Percentiles rank a stretch among this genome's conserved stretches.
These are phyloP conservation scores for Malus sieversii DNA, from an alignment of 306 rosid species.

Conservation along the genomic window DNA sequence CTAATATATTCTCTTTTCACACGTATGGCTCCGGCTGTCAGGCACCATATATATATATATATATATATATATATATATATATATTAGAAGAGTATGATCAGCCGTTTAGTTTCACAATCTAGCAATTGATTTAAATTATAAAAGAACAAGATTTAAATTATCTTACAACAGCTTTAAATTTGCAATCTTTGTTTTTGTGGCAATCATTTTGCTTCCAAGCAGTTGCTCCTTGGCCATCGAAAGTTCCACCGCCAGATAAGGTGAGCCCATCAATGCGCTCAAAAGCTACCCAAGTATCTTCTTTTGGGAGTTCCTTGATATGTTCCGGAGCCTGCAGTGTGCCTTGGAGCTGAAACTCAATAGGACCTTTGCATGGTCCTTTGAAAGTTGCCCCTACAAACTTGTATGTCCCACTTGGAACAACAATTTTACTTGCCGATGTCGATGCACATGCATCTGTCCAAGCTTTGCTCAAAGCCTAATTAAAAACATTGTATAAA, in stretches of 20 bases:
- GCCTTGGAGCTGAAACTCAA: neutral
- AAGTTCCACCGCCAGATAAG: neutral
- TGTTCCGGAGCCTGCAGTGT: neutral
- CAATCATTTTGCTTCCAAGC: neutral
- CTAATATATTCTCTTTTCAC: too few relatives aligned
- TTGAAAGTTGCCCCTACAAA: neutral
- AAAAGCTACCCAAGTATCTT: neutral
- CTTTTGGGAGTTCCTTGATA: neutral
- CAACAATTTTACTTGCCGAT: neutral
- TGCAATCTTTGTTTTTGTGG: neutral
- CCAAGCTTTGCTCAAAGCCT: neutral
- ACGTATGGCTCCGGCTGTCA: too few relatives aligned
- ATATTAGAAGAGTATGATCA: too few relatives aligned
- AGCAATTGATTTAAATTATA: too few relatives aligned
- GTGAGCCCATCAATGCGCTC: neutral
- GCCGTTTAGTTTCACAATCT: too few relatives aligned
- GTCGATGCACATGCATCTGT: neutral
- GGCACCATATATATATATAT: too few relatives aligned
- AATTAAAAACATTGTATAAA: too few relatives aligned
- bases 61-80: too few relatives aligned
- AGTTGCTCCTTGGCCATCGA: neutral
- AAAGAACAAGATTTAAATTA: too few relatives aligned
- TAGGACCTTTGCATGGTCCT: neutral
- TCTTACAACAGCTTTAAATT: neutral
- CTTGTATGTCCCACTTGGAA: neutral